These are phyloP conservation scores for Globisporangium ultimum DNA, from an alignment of 352 stramenopile species.

Conservation along the genomic window DNA sequence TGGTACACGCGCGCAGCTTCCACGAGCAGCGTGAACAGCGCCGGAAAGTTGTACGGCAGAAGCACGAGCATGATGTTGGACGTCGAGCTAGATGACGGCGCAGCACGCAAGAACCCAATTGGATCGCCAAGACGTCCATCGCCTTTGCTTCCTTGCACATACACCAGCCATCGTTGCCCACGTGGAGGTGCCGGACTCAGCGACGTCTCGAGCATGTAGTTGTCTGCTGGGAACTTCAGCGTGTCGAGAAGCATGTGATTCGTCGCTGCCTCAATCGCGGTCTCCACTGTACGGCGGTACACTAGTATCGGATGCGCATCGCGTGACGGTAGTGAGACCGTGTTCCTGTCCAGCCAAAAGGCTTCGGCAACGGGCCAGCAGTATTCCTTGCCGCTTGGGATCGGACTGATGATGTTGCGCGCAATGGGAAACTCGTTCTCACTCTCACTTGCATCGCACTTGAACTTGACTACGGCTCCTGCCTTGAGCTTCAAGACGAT, in stretches of 20 bases:
- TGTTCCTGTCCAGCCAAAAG: conserved; percentile 86
- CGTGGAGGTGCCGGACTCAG: conserved; percentile 60
- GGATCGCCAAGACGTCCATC: conserved; percentile 79
- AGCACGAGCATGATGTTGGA: conserved; percentile 66
- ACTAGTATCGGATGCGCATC: conserved; percentile 78
- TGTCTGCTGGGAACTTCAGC: conserved; percentile 84
- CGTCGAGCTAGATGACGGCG: conserved; percentile 18
- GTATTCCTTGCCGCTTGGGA: conserved; percentile 79
- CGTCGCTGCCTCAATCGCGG: conserved; percentile 74
- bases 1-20: conserved; percentile 81
- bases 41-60: conserved; percentile 87
- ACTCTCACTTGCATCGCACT: conserved; percentile 49
- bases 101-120: conserved; percentile 71
- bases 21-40: conserved; percentile 78
- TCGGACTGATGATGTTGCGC: conserved; percentile 69
- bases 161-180: conserved; percentile 82
- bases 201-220: conserved; percentile 58
- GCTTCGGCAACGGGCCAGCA: conserved; percentile 78
- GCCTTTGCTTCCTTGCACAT: conserved; percentile 75
- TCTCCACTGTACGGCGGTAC: conserved; percentile 68
- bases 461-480: conserved; percentile 80
- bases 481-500: conserved; percentile 83
- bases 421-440: conserved; percentile 43
- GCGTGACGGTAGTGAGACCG: conserved; percentile 57
- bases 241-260: conserved; percentile 88